Conservation (phyloP, 768 basidiomycete species). For the Boletus pseudopeckii region DNA sequence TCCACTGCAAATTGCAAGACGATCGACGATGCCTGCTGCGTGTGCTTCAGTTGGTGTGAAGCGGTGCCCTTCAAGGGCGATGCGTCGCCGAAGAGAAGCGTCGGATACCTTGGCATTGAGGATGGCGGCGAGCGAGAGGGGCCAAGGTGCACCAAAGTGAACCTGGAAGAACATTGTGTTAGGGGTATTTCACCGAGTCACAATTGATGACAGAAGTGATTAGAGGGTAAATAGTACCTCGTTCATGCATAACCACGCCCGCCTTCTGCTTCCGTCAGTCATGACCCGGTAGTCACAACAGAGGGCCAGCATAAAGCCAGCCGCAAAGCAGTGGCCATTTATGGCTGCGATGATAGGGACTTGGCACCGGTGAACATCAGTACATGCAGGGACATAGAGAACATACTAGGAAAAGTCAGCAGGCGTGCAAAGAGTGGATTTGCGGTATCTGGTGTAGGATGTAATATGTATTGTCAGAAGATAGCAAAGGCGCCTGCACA, state of each 20-base stretch:
- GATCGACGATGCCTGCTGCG: conserved; percentile 64
- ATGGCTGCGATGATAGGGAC: conserved; percentile 79
- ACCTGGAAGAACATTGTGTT: conserved; percentile 42
- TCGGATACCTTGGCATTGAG: conserved; percentile 63
- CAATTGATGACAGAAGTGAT: neutral
- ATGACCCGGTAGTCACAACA: conserved; percentile 88
- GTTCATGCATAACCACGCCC: conserved; percentile 91
- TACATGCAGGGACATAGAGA: neutral
- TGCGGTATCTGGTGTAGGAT: conserved; percentile 51
- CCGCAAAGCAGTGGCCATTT: conserved; percentile 87
- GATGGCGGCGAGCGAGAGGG: conserved; percentile 64
- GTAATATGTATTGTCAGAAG: neutral
- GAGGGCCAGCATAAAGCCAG: conserved; percentile 73
- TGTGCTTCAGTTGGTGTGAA: conserved; percentile 74
- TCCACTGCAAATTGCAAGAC: conserved; percentile 38
- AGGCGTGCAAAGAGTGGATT: conserved; percentile 70
- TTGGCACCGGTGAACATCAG: conserved; percentile 26
- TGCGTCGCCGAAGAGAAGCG: conserved; percentile 58
- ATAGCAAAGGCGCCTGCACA: conserved; percentile 11
- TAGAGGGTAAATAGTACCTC: conserved; percentile 47
- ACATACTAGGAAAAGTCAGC: conserved; percentile 72
- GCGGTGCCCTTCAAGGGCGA: conserved; percentile 75
- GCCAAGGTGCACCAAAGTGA: conserved; percentile 81
- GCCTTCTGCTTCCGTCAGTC: conserved; percentile 73
- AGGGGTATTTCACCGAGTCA: neutral